Conservation (phyloP, 805 yeast genomes). For the Dipodascopsis uninucleata region DNA sequence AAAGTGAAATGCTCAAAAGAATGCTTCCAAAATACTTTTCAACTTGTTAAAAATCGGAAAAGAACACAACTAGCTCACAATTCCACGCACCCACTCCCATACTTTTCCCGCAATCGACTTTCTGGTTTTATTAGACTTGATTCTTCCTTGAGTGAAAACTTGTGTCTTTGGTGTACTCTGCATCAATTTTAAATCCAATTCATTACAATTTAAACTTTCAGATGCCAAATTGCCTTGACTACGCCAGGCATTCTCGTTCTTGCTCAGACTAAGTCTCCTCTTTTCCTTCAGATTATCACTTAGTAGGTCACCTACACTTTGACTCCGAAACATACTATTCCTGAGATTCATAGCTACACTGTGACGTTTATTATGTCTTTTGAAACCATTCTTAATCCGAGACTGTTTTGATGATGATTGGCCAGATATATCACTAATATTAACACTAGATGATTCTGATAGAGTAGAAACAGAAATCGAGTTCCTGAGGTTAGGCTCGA, state of each 20-base stretch:
- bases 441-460: slow-evolving; percentile 2
- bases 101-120: slow-evolving; percentile 28
- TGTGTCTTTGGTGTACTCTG: slow-evolving; percentile 1
- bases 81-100: slow-evolving; percentile 32
- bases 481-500: slow-evolving; percentile 14
- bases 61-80: too few relatives aligned
- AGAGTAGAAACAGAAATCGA: slow-evolving; percentile 12
- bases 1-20: too few relatives aligned
- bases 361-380: background rate
- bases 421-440: background rate
- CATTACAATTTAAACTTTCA: slow-evolving; percentile 1
- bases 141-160: slow-evolving; percentile 3
- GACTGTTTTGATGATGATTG: background rate
- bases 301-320: too few relatives aligned
- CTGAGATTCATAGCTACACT: too few relatives aligned
- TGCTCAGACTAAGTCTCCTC: background rate
- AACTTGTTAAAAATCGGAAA: too few relatives aligned
- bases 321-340: too few relatives aligned
- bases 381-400: background rate
- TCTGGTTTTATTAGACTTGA: slow-evolving; percentile 3
- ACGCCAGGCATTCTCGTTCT: too few relatives aligned
- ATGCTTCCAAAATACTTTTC: too few relatives aligned
- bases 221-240: too few relatives aligned
- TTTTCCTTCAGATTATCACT: background rate
- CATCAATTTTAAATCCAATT: slow-evolving; percentile 4